These are phyloP conservation scores for Puccinia hordei DNA, from an alignment of 1,284 basidiomycete species.

Conservation along the genomic window DNA sequence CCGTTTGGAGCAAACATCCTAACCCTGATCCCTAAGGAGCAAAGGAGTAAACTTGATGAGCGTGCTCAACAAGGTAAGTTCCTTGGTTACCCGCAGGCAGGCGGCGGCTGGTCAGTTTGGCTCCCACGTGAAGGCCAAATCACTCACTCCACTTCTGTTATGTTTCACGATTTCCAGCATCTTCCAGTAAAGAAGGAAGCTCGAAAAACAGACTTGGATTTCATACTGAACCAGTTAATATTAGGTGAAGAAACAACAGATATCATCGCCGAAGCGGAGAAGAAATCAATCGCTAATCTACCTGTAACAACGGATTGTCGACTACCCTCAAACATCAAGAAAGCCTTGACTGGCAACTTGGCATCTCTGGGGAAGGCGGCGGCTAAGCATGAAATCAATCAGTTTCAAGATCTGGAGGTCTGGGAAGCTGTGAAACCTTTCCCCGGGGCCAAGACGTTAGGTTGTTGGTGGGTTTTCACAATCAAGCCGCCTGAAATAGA, in stretches of 20 bases:
- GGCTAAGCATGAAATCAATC: neutral
- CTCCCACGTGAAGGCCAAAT: too few relatives aligned
- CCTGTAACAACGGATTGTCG: neutral
- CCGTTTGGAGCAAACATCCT: too few relatives aligned
- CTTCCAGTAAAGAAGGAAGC: slow-evolving; percentile 1
- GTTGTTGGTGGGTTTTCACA: slow-evolving; percentile 20
- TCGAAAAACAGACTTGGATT: neutral
- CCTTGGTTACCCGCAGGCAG: too few relatives aligned
- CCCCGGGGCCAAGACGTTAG: neutral
- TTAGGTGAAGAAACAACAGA: slow-evolving; percentile 6
- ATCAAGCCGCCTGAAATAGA: neutral
- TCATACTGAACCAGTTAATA: neutral
- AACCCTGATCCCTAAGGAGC: too few relatives aligned
- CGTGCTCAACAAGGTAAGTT: too few relatives aligned
- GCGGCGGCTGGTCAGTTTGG: too few relatives aligned
- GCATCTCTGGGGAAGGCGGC: neutral
- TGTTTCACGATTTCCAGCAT: neutral
- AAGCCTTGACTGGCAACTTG: neutral
- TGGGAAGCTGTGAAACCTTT: neutral
- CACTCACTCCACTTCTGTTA: neutral
- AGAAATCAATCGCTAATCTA: neutral
- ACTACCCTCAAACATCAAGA: neutral
- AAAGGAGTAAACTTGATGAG: too few relatives aligned
- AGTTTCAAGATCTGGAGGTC: neutral
- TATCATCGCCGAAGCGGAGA: neutral